phyloP scores from a whole-genome alignment of 2,329 filamentous ascomycete species.

The Colletotrichum phormii region DNA sequence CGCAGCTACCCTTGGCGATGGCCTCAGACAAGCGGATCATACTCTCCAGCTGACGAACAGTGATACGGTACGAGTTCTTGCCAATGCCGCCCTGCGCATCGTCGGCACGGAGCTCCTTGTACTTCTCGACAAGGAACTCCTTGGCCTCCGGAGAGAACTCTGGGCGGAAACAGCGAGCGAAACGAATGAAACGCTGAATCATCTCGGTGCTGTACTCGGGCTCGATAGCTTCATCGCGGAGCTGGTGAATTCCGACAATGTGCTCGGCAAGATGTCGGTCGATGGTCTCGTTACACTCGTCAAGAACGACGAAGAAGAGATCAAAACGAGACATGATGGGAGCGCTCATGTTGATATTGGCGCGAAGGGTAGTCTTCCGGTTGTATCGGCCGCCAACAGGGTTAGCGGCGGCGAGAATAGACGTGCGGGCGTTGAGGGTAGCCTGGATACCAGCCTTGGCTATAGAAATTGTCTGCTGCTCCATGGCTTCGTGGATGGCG shows the following conservation, averaged over 20 bases:
- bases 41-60: constrained; percentile 93
- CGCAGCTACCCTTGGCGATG: constrained; percentile 98
- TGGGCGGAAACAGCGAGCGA: constrained; percentile 93
- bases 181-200: constrained; percentile 95
- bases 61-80: constrained; percentile 96
- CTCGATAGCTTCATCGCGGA: constrained; percentile 89
- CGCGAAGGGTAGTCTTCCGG: constrained; percentile 90
- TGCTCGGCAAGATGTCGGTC: constrained; percentile 94
- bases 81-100: constrained; percentile 95
- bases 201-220: constrained; percentile 97
- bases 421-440: constrained; percentile 94
- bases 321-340: constrained; percentile 99
- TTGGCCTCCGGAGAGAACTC: constrained; percentile 92
- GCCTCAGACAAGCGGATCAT: constrained; percentile 96
- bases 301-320: constrained; percentile 96
- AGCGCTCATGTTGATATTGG: constrained; percentile 98
- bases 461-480: constrained; percentile 99
- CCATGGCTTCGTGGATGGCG: constrained; percentile 99
- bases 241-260: constrained; percentile 93
- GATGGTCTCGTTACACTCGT: constrained; percentile 93
- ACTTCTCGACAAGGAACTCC: constrained; percentile 86
- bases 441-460: constrained; percentile 99
- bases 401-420: constrained; percentile 95
- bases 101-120: constrained; percentile 94
- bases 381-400: constrained; percentile 97